Evolutionary conservation across 495 filamentous ascomycete genomes (phyloP), one percentile per base, ranked within the genome.

Genomic region (Extremus antarcticus): DNA sequence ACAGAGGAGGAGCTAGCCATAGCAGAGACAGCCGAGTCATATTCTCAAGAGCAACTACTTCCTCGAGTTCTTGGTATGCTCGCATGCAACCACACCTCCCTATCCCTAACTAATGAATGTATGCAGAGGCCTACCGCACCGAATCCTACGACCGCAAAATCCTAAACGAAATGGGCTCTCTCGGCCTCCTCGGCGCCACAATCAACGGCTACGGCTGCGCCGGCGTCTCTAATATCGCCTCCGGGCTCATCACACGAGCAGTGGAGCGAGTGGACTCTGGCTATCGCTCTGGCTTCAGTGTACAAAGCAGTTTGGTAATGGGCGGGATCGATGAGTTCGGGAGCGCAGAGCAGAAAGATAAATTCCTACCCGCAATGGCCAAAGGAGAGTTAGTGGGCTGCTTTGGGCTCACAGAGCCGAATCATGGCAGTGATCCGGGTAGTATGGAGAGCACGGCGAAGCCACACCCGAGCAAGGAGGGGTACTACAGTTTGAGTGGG

Each of bases 211-310:
- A 96, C 59, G 92, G 79, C 4, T 98, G 92, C 65, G 91, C 94
- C n/a, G 92, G 94, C 45, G 87, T 86, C 3, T 90, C 87, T 61
- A 90, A 82, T 50, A 89, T 98, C 29, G 89, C 94, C 0, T 86
- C 85, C 1, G 94, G 92, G 16, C 74, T 98, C 54, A 96, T 98
- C 70, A 95, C 88, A 20, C 83, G 92, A 65, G 92, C 92, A 59
- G 94, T 98, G 11, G 92, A 98, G 73, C 80, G 92, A 45, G 90
- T 98, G 39, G 92, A 98, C 66, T 90, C 85, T 47, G 92, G 92
- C 39, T 98, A 98, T 69, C 82, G 92, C 15, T 94, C 88, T 45
- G 90, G 87, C 52, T 95, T 95, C 86, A 94, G 87, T 16, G 92
- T 98, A 11, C 92, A 98, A 70, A 90, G 86, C 57, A 94, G 90